phyloP scores from a whole-genome alignment of 1,284 basidiomycete species.

The Tilletia walkeri region DNA sequence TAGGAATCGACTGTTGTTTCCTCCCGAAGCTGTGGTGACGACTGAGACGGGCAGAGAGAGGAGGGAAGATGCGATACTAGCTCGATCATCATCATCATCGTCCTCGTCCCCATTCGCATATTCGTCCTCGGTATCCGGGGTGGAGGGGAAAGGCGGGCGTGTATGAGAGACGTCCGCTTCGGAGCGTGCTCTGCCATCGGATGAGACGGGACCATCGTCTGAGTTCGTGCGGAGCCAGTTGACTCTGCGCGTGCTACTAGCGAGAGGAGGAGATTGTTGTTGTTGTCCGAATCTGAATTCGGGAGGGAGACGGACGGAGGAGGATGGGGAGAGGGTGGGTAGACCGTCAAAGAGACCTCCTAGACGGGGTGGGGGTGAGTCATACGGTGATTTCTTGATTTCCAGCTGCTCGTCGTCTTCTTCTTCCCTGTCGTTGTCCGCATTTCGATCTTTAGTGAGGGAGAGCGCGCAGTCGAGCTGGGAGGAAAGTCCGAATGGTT shows the following conservation, averaged over 20 bases:
- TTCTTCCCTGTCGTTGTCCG: neutral
- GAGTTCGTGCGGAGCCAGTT: neutral
- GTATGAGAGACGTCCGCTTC: neutral
- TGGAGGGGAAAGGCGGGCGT: neutral
- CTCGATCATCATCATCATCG: constrained; percentile 10
- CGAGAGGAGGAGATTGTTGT: neutral
- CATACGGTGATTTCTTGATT: neutral
- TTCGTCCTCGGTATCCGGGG: neutral
- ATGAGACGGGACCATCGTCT: neutral
- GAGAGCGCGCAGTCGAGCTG: neutral
- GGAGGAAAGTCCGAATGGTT: neutral
- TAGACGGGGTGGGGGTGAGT: constrained; percentile 1
- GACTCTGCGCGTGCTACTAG: neutral
- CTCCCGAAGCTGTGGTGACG: constrained; percentile 12
- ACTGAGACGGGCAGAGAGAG: constrained; percentile 14
- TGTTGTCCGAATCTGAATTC: constrained; percentile 3
- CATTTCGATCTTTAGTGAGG: neutral
- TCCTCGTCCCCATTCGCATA: neutral
- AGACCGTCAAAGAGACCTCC: constrained; percentile 14
- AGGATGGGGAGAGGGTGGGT: constrained; percentile 1
- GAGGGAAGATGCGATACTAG: constrained; percentile 10
- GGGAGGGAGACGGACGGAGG: neutral
- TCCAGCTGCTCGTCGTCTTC: neutral
- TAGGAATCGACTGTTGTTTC: constrained; percentile 17
- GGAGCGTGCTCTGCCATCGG: constrained; percentile 10